Conservation (phyloP, 257 asterid species). For the Oldenlandia corymbosa region DNA sequence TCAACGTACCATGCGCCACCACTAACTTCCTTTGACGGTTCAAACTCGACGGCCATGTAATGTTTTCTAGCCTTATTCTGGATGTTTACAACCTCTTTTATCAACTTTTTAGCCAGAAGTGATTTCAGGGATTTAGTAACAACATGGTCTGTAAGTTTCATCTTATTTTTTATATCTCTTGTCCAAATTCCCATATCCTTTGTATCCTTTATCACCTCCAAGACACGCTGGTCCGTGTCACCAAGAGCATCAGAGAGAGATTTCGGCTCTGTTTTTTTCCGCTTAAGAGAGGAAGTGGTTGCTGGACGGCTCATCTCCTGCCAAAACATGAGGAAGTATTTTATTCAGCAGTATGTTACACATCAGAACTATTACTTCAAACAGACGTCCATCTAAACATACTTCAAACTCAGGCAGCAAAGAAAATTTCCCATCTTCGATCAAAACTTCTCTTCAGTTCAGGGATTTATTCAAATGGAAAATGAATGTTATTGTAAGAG, state of each 20-base stretch:
- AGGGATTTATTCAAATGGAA: background rate
- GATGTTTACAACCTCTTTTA: conserved; percentile 47
- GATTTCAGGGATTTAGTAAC: conserved; percentile 37
- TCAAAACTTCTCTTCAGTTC: background rate
- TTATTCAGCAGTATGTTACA: background rate
- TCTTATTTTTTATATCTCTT: conserved; percentile 37
- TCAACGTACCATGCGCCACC: conserved; percentile 61
- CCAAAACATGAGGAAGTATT: background rate
- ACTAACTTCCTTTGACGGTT: conserved; percentile 56
- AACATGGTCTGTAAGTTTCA: conserved; percentile 20
- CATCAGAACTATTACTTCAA: background rate
- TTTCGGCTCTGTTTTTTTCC: conserved; percentile 40
- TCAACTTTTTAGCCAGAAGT: conserved; percentile 24
- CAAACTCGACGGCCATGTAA: conserved; percentile 55
- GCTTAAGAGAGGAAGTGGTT: conserved; percentile 23
- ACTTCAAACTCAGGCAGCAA: background rate
- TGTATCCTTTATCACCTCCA: conserved; percentile 35
- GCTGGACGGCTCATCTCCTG: conserved; percentile 21
- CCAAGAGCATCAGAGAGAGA: conserved; percentile 21
- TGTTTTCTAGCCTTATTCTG: conserved; percentile 33
- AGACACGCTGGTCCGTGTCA: conserved; percentile 38
- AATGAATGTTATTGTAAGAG: too few species aligned
- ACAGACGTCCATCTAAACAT: background rate
- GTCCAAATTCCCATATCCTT: conserved; percentile 34
- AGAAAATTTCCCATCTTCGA: too few species aligned